phyloP scores from a whole-genome alignment of 306 rosid genomes.

The cucumber (Cucumis sativus) region DNA sequence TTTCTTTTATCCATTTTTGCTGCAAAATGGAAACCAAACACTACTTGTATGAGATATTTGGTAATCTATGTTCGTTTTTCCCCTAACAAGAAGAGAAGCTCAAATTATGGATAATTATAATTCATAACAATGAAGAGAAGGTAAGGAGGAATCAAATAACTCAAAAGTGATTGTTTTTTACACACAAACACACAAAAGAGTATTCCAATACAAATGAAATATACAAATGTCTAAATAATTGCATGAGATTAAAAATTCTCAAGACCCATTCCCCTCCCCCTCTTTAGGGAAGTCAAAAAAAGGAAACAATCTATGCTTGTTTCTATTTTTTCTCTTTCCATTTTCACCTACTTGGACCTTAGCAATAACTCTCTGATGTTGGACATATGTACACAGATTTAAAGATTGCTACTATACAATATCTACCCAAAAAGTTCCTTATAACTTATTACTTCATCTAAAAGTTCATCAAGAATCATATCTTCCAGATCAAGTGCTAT shows the following conservation, averaged over 20 bases:
- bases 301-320: not conserved
- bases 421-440: not conserved
- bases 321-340: no score
- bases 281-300: not conserved
- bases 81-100: not conserved
- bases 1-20: no score
- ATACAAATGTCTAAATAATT: not conserved
- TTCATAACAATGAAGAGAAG: not conserved
- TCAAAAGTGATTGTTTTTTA: not conserved
- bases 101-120: not conserved
- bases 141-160: not conserved
- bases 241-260: not conserved
- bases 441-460: constrained; percentile 43
- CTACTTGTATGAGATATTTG: no score
- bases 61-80: no score
- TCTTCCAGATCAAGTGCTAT: constrained; percentile 68
- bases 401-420: not conserved
- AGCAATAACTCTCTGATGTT: not conserved
- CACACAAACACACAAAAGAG: not conserved
- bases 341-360: no score
- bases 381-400: not conserved
- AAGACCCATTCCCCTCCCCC: not conserved
- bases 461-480: constrained; percentile 45
- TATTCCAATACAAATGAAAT: not conserved
- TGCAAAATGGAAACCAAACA: no score